These are phyloP conservation scores for Rhododendron williamsianum DNA, from an alignment of 148 eudicot species.

Conservation along the genomic window DNA sequence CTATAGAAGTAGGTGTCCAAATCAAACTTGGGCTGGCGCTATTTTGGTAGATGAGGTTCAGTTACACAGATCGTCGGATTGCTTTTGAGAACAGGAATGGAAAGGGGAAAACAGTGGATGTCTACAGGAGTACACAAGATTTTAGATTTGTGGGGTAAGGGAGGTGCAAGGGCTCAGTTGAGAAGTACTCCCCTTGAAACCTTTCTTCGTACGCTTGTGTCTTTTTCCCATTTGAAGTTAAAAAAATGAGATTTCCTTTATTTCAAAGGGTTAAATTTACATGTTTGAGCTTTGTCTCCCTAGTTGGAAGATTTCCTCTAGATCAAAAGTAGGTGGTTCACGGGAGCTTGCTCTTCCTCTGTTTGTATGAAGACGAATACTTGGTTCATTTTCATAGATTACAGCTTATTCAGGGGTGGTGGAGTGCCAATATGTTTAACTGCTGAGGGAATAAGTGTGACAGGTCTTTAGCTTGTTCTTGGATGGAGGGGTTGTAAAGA, in stretches of 20 bases:
- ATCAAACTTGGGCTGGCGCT: not conserved
- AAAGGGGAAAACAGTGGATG: not conserved
- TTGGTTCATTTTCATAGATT: not conserved
- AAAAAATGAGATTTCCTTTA: not conserved
- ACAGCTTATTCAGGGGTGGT: not conserved
- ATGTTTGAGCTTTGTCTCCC: not conserved
- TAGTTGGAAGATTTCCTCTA: slow-evolving; percentile 2
- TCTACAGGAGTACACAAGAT: not conserved
- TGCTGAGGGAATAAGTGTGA: not conserved
- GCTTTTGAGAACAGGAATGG: slow-evolving; percentile 9
- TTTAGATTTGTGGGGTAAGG: not conserved
- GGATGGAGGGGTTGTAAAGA: slow-evolving; percentile 1
- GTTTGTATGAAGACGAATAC: not conserved
- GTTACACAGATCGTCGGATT: not conserved
- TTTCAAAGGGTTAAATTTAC: not conserved
- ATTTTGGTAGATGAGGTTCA: slow-evolving; percentile 9
- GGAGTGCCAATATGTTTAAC: slow-evolving; percentile 4
- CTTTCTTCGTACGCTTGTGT: not conserved
- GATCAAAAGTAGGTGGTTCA: slow-evolving; percentile 3
- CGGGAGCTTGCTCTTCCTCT: not conserved
- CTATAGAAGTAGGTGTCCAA: not conserved
- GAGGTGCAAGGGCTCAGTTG: slow-evolving; percentile 1
- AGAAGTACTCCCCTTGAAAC: not conserved
- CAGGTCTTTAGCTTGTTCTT: not conserved
- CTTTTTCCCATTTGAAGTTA: not conserved